Conservation (phyloP, 1,284 basidiomycete genomes). For the Lentinula novae-zelandiae region DNA sequence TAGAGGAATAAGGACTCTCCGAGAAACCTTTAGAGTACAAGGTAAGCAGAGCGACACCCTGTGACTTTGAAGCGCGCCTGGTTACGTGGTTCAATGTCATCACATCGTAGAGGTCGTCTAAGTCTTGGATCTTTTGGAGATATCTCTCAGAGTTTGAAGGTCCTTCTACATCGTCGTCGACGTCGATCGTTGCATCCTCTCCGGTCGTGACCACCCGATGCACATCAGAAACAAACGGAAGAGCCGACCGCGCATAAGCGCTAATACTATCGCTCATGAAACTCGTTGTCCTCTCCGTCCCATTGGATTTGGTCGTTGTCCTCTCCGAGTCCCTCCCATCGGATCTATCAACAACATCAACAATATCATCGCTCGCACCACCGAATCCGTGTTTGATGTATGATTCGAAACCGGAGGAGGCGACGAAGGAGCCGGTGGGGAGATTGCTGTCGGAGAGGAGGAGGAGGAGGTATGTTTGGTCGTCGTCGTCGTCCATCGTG, state of each 20-base stretch:
- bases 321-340: too few species aligned
- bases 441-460: constrained; percentile 80
- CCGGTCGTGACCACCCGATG: constrained; percentile 30
- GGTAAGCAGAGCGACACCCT: constrained; percentile 91
- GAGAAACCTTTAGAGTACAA: constrained; percentile 84
- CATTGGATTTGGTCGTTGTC: not conserved
- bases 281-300: constrained; percentile 32
- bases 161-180: not conserved
- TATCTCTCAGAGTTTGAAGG: not conserved
- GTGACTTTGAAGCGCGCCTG: constrained; percentile 83
- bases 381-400: constrained; percentile 85
- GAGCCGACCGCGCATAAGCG: constrained; percentile 71
- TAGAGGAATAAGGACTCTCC: constrained; percentile 31
- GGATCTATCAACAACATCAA: too few species aligned
- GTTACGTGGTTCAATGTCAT: constrained; percentile 90
- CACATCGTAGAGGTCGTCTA: constrained; percentile 81
- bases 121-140: constrained; percentile 18
- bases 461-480: constrained; percentile 65
- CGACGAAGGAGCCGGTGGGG: constrained; percentile 88
- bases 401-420: constrained; percentile 91
- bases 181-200: too few species aligned
- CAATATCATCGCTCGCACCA: not conserved
- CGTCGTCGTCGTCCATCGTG: constrained; percentile 30
- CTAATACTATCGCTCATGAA: constrained; percentile 72
- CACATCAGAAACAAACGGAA: constrained; percentile 74